phyloP scores from a whole-genome alignment of 768 basidiomycete species.

The Russula sp. region DNA sequence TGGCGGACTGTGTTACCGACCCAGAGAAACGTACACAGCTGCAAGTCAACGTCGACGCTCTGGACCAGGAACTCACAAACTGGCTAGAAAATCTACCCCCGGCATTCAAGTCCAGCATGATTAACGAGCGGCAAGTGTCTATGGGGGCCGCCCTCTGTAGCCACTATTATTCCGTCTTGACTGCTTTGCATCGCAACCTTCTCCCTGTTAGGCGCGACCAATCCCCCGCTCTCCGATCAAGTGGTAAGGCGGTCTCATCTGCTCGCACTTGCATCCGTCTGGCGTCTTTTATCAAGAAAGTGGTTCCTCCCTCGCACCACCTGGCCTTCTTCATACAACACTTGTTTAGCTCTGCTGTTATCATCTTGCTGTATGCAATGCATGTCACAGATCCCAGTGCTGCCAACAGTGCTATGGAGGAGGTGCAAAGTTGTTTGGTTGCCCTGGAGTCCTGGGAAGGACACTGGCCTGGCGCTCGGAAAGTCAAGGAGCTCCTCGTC shows the following conservation, averaged over 20 bases:
- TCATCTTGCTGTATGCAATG: slow-evolving; percentile 82
- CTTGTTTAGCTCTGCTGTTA: slow-evolving; percentile 82
- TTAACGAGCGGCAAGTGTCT: slow-evolving; percentile 73
- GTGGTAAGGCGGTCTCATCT: slow-evolving; percentile 73
- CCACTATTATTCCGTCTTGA: slow-evolving; percentile 84
- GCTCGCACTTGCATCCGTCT: slow-evolving; percentile 82
- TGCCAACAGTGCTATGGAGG: slow-evolving; percentile 71
- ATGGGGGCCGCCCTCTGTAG: slow-evolving; percentile 84
- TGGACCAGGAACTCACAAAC: slow-evolving; percentile 69
- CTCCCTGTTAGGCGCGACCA: slow-evolving; percentile 74
- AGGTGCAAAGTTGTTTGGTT: slow-evolving; percentile 64
- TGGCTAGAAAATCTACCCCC: slow-evolving; percentile 80
- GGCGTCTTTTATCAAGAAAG: slow-evolving; percentile 77
- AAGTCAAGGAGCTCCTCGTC: slow-evolving; percentile 74
- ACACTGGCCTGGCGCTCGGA: slow-evolving; percentile 81
- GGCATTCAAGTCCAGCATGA: slow-evolving; percentile 66
- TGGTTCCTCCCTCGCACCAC: slow-evolving; percentile 81
- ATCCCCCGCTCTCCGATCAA: slow-evolving; percentile 62
- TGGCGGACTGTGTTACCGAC: slow-evolving; percentile 59
- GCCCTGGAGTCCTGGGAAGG: slow-evolving; percentile 80
- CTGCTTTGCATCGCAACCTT: slow-evolving; percentile 84
- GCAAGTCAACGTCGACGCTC: slow-evolving; percentile 69
- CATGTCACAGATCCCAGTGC: slow-evolving; percentile 63
- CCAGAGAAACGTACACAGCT: slow-evolving; percentile 69
- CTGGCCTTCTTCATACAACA: slow-evolving; percentile 88